Base-by-base conservation (phyloP, 805 yeast genomes). In the Pichia californica region DNA sequence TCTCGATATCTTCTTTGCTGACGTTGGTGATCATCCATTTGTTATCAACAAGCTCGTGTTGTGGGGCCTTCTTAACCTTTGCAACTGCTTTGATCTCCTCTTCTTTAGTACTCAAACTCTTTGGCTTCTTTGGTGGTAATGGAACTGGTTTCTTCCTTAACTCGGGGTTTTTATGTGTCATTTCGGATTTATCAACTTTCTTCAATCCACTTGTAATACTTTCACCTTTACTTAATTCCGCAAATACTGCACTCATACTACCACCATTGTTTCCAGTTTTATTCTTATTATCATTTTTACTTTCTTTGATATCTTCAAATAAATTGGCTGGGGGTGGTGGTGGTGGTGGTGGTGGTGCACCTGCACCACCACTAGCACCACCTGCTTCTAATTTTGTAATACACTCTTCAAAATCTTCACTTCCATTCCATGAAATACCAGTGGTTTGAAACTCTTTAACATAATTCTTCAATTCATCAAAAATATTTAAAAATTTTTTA, bases 81-180 rank as follows among this genome's bases (percentile, higher is more conserved):
- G 9, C 23, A 27, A 1, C 44, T 20, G 14, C 21, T 7, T 7
- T 28, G 28, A 1, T 13, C 7, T 36, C 20, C 7, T 21, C 32
- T 3, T 25, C 20, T 14, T 14, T 37, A 30, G 13, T 9, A 5
- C 77, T 70, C 49, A 88, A 68, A 31, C 75, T 70, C 7, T 76
- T 63, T 38, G 96, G 96, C 58, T 88, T 88, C 71, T 82, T 85
- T 46, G 96, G 95, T 35, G 86, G 87, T 23, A 76, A 73, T 31
- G 96, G 95, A 3, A 74, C 63, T 3, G 79, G 71, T 5, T 76
- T 63, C 10, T 69, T 73, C 56, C 96, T 83, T 54, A 89, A 70
- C 37, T 70, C 80, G 2, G 96, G 95, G 63, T 88, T 87, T 66
- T 88, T 88, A 65, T 88, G 96, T 19, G 96, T 88, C 88, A 86